A percentile compares a stretch with the other conserved stretches of the same genome.
Evolutionary conservation across 768 basidiomycete genomes (phyloP).

Genomic region (Antrodiella citrinella): DNA sequence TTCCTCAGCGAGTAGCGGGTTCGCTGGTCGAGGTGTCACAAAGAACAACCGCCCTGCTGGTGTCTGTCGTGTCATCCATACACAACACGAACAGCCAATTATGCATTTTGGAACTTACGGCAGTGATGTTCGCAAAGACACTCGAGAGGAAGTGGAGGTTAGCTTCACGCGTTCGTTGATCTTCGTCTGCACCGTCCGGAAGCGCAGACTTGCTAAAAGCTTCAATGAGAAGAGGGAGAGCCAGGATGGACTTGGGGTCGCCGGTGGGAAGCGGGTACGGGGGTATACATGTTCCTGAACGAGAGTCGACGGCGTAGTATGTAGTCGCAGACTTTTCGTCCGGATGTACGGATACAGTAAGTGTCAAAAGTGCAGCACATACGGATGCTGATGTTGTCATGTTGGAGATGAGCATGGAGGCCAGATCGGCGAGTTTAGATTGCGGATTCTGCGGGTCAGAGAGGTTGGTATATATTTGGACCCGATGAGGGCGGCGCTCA

Average conservation of each 20-base stretch:
- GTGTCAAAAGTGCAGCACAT: constrained; percentile 51
- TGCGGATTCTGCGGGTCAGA: constrained; percentile 61
- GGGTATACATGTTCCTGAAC: constrained; percentile 69
- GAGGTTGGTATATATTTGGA: constrained; percentile 1
- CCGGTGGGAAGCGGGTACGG: constrained; percentile 65
- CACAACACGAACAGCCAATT: not conserved
- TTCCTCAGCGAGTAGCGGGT: constrained; percentile 33
- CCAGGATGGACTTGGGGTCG: constrained; percentile 44
- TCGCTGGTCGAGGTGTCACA: constrained; percentile 52
- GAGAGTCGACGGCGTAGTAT: constrained; percentile 69
- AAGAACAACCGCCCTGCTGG: constrained; percentile 76
- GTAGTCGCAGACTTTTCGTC: constrained; percentile 39
- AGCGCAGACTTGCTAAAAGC: constrained; percentile 76
- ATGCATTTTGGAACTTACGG: constrained; percentile 57
- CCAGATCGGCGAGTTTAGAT: constrained; percentile 86
- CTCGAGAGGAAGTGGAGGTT: constrained; percentile 86
- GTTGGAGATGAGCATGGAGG: constrained; percentile 97
- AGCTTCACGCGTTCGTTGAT: constrained; percentile 56
- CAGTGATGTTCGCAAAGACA: constrained; percentile 87
- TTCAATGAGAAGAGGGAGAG: constrained; percentile 79
- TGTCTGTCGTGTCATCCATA: constrained; percentile 36
- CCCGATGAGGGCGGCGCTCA: constrained; percentile 29
- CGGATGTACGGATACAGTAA: constrained; percentile 58
- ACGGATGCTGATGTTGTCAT: constrained; percentile 68
- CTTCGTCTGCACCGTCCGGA: constrained; percentile 36